Evolutionary conservation across 2,329 filamentous ascomycete genomes (phyloP).

Genomic region (Fusarium chlamydosporum): DNA sequence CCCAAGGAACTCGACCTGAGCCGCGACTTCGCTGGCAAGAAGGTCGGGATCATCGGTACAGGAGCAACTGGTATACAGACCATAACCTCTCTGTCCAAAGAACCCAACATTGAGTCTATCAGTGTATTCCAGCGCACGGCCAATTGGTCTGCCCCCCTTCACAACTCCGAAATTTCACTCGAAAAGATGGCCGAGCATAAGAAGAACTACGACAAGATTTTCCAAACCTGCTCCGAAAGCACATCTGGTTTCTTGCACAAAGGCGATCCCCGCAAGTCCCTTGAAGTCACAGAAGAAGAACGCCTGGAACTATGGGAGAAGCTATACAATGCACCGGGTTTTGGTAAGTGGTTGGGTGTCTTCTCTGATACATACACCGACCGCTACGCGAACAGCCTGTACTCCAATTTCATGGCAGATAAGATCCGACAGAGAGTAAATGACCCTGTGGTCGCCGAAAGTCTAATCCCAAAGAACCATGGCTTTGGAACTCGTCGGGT

Average conservation of each 20-base stretch:
- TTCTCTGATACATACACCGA: slow-evolving; percentile 42
- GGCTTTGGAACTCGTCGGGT: slow-evolving; percentile 35
- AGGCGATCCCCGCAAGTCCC: slow-evolving; percentile 33
- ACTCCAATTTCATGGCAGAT: slow-evolving; percentile 34
- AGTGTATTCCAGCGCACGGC: slow-evolving; percentile 52
- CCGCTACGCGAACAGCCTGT: slow-evolving; percentile 30
- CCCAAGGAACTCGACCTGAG: slow-evolving; percentile 18
- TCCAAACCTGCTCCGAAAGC: slow-evolving; percentile 23
- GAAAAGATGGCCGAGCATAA: slow-evolving; percentile 33
- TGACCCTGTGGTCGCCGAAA: slow-evolving; percentile 25
- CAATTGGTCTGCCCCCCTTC: slow-evolving; percentile 47
- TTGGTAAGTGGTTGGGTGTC: slow-evolving; percentile 38
- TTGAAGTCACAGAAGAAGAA: slow-evolving; percentile 26
- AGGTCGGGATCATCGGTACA: slow-evolving; percentile 33
- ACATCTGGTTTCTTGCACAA: slow-evolving; percentile 37
- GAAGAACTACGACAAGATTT: slow-evolving; percentile 33
- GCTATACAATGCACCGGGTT: slow-evolving; percentile 26
- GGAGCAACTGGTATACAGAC: slow-evolving; percentile 42
- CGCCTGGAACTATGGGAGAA: slow-evolving; percentile 31
- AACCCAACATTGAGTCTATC: slow-evolving; percentile 53
- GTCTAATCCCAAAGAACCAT: slow-evolving; percentile 32
- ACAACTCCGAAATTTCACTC: slow-evolving; percentile 30
- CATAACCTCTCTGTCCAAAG: slow-evolving; percentile 37
- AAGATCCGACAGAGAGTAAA: slow-evolving; percentile 35
- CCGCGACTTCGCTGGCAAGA: slow-evolving; percentile 29